Evolutionary conservation across 208 protist genomes (phyloP), one percentile per base, ranked within the genome.

Genomic region (Crithidia bombi): DNA sequence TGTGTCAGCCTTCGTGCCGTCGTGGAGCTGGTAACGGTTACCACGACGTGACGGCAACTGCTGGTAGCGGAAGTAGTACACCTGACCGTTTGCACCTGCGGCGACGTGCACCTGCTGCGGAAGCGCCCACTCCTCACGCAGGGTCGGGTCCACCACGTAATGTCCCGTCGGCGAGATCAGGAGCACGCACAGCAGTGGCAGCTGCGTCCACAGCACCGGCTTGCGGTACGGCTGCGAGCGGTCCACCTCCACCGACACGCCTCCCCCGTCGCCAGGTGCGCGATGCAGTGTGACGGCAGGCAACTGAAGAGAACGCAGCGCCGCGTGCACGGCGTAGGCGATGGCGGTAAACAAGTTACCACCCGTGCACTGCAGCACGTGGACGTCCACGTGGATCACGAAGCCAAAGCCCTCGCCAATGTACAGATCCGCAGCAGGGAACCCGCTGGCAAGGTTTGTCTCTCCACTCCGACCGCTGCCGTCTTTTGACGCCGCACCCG

Each of bases 391-490:
- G 65, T 94, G 84, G n/a, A 93, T 66, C 15, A 72, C 65, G 38
- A 94, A 96, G 41, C 85, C 84, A 58, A 86, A 93, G 35, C 84
- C 88, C 17, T 82, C 75, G 61, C 91, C 88, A 71, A 96, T 82
- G 68, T 86, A 90, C 9, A 96, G 70, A 21, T 89, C 78, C 32
- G 68, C 55, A 1, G 78, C 79, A 0, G 87, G 88, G 47, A 91
- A 92, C 26, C 83, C 82, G 51, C 59, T 75, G 23, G 46, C 15
- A 21, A 70, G 5, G 15, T 23, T 65, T 10, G 33, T 15, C 35
- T 62, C 46, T 30, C 61, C 58, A 14, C 51, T 58, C 23, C 33
- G 58, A n/a, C 35, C 51, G n/a, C 46, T 39, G 12, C 54, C 56
- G 4, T n/a, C 47, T 2, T 52, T 15, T 15, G 12, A 33, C 21